Conservation (phyloP, 23 red algal genomes). For the Gracilariopsis chorda region DNA sequence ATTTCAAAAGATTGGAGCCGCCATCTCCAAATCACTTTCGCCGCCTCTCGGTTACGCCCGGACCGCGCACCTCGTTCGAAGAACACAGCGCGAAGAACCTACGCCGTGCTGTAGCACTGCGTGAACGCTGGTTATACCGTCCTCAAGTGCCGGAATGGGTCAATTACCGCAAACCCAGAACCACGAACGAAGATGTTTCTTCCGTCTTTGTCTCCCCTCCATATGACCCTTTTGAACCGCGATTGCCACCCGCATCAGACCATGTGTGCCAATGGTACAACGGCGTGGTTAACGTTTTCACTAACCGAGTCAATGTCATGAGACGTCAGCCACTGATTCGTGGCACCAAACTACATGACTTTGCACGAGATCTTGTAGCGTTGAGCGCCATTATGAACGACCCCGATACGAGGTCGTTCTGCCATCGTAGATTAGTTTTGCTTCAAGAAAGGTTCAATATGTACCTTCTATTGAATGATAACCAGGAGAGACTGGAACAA, state of each 20-base stretch:
- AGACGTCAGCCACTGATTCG: neutral
- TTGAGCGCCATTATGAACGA: slow-evolving; percentile 75
- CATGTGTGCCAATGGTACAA: slow-evolving; percentile 70
- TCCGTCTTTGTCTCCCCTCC: slow-evolving; percentile 72
- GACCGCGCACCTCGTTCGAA: neutral
- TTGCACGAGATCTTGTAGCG: slow-evolving; percentile 66
- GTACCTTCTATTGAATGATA: slow-evolving; percentile 55
- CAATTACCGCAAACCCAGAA: neutral
- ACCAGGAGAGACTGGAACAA: slow-evolving; percentile 64
- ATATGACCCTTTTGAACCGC: slow-evolving; percentile 77
- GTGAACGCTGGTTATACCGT: slow-evolving; percentile 70
- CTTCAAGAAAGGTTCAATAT: slow-evolving; percentile 68
- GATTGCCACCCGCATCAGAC: neutral
- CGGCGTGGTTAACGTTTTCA: slow-evolving; percentile 69
- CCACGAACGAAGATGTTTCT: neutral
- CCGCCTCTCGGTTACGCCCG: neutral
- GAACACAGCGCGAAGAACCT: neutral
- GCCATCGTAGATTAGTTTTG: slow-evolving; percentile 59
- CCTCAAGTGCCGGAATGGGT: slow-evolving; percentile 63
- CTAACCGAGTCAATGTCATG: neutral
- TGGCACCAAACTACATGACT: slow-evolving; percentile 28
- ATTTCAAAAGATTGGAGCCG: slow-evolving; percentile 28
- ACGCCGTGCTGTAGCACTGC: slow-evolving; percentile 52
- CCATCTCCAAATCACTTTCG: slow-evolving; percentile 4
- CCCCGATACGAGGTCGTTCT: slow-evolving; percentile 78